phyloP scores from a whole-genome alignment of 352 stramenopile genomes.

The Pythium brachiatum region DNA sequence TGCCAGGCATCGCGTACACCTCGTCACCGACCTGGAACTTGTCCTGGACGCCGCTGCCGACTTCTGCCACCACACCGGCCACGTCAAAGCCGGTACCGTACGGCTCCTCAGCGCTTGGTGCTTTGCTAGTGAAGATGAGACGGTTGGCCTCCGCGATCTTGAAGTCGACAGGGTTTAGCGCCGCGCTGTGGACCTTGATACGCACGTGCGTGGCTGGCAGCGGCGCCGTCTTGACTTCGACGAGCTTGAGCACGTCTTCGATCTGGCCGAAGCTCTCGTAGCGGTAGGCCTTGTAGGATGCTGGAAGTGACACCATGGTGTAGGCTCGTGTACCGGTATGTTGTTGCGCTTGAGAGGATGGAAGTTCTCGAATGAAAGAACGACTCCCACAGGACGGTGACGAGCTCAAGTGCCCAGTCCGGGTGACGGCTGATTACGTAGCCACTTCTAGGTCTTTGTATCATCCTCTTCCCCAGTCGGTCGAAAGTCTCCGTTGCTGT shows the following conservation, averaged over 20 bases:
- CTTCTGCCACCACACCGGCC: not conserved
- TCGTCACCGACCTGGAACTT: constrained; percentile 5
- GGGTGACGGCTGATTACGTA: not conserved
- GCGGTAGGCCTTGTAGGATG: constrained; percentile 30
- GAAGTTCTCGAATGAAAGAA: constrained; percentile 1
- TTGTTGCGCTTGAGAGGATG: not conserved
- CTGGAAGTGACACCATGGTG: constrained; percentile 11
- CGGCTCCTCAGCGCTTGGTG: not conserved
- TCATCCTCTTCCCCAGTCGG: not conserved
- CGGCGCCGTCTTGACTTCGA: constrained; percentile 13
- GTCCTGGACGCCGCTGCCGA: constrained; percentile 13
- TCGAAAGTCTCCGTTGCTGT: not conserved
- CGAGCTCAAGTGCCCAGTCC: no score
- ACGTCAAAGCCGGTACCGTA: not conserved
- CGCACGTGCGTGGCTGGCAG: constrained; percentile 30
- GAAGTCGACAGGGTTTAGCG: constrained; percentile 34
- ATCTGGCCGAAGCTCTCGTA: constrained; percentile 33
- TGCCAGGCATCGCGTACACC: constrained; percentile 25
- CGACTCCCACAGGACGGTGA: not conserved
- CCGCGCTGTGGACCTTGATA: constrained; percentile 32
- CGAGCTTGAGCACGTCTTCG: constrained; percentile 30
- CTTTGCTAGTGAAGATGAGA: constrained; percentile 14
- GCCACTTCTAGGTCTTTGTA: not conserved
- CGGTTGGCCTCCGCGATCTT: constrained; percentile 10
- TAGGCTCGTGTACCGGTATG: not conserved